These are phyloP conservation scores for Fraxinus sp. DNA, from an alignment of 305 asterid species.

Conservation along the genomic window DNA sequence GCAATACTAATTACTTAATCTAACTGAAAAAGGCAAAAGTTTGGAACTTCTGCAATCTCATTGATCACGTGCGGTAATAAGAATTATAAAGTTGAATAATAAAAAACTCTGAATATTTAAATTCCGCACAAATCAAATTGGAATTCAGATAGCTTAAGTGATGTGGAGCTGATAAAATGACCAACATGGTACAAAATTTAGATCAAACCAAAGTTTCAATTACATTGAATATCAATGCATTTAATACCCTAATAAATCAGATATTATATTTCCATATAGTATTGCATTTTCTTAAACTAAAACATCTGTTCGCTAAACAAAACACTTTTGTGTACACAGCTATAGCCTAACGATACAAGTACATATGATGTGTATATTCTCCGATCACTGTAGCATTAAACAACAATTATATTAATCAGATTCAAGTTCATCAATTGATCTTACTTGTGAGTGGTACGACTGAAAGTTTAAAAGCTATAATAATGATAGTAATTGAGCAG, in stretches of 20 bases:
- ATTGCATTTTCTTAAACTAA: background rate
- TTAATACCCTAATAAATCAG: background rate
- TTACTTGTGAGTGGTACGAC: background rate
- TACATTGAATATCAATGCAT: background rate
- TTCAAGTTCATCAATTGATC: conserved; percentile 1
- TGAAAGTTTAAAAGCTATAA: conserved; percentile 4
- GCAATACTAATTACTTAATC: background rate
- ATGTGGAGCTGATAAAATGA: conserved; percentile 7
- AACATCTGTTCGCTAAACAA: background rate
- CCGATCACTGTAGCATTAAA: background rate
- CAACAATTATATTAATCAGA: background rate
- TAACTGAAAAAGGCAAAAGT: background rate
- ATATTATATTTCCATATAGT: background rate
- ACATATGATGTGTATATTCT: background rate
- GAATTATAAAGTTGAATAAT: background rate
- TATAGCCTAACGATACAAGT: background rate
- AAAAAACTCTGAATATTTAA: conserved; percentile 6
- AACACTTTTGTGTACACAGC: background rate
- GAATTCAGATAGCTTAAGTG: conserved; percentile 5
- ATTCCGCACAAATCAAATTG: background rate
- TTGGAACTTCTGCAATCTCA: background rate
- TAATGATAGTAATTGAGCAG: conserved; percentile 12
- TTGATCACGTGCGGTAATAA: background rate
- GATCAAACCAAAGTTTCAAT: background rate
- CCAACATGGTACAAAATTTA: conserved; percentile 7